A percentile compares a stretch with the other conserved stretches of the same genome.
Evolutionary conservation across 2,329 filamentous ascomycete genomes (phyloP).

Genomic region (Cryphonectria japonica): DNA sequence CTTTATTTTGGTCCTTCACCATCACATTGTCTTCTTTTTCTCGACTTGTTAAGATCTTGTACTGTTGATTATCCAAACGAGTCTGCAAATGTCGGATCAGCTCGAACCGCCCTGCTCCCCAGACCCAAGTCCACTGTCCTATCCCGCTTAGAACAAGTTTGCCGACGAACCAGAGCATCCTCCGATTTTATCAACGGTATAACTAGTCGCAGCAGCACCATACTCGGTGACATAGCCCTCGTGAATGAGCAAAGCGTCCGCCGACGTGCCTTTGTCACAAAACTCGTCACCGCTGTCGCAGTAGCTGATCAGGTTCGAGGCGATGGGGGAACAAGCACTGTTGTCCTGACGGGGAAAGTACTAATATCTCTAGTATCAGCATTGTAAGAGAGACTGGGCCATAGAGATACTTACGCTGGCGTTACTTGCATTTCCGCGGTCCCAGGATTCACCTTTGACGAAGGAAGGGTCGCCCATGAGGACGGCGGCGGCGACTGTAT

Average conservation of each 20-base stretch:
- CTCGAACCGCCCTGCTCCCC: background rate
- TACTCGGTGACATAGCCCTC: constrained; percentile 30
- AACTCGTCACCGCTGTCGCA: constrained; percentile 32
- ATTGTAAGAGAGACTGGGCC: no score
- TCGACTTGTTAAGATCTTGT: background rate
- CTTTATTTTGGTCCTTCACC: background rate
- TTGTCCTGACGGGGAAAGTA: constrained; percentile 31
- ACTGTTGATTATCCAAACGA: background rate
- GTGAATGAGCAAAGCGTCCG: constrained; percentile 29
- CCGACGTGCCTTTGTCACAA: constrained; percentile 31
- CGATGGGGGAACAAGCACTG: constrained; percentile 27
- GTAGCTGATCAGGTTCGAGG: constrained; percentile 29
- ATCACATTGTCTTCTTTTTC: background rate
- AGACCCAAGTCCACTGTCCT: background rate
- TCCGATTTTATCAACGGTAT: constrained; percentile 28
- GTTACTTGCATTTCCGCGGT: constrained; percentile 37
- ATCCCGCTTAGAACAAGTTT: background rate
- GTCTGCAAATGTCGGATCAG: background rate
- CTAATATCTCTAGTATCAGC: background rate
- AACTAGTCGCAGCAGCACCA: constrained; percentile 24
- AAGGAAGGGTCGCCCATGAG: constrained; percentile 43
- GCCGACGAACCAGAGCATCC: constrained; percentile 3
- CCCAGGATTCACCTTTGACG: constrained; percentile 35
- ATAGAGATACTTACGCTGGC: constrained; percentile 33
- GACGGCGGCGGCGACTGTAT: constrained; percentile 38